Evolutionary conservation across 495 filamentous ascomycete genomes (phyloP).

Genomic region (Rusavskia elegans): DNA sequence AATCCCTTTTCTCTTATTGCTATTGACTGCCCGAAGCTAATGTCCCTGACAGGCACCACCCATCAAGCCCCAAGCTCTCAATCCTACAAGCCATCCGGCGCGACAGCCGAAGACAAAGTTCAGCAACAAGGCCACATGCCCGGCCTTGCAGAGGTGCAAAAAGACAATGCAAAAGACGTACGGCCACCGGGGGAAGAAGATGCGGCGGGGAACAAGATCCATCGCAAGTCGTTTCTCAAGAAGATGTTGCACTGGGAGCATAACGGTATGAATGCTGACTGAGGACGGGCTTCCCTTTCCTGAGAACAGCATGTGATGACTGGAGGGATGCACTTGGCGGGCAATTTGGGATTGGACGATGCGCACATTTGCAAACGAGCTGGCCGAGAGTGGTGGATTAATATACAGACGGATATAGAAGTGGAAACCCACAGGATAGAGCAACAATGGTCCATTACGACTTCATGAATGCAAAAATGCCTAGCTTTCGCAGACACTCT

Average conservation of each 20-base stretch:
- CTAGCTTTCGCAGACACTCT: too few species aligned
- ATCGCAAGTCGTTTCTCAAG: not conserved
- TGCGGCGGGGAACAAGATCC: conserved; percentile 2
- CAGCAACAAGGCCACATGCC: not conserved
- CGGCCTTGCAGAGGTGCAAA: not conserved
- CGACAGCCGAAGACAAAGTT: not conserved
- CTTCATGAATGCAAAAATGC: too few species aligned
- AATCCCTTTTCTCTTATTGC: too few species aligned
- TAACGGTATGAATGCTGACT: conserved; percentile 1
- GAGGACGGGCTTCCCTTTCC: not conserved
- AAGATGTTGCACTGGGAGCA: conserved; percentile 2
- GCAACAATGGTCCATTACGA: too few species aligned
- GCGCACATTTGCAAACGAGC: too few species aligned
- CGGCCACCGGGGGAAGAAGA: not conserved
- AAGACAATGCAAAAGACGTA: not conserved
- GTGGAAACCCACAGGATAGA: too few species aligned
- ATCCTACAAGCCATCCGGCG: not conserved
- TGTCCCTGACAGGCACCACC: not conserved
- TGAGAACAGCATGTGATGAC: not conserved
- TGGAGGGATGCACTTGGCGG: too few species aligned
- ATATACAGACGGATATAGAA: too few species aligned
- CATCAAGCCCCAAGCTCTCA: not conserved
- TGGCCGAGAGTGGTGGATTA: too few species aligned
- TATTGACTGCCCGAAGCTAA: not conserved
- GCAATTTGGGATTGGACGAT: too few species aligned